Base-by-base conservation (phyloP, 352 stramenopile species). In the Phytophthora kernoviae region DNA sequence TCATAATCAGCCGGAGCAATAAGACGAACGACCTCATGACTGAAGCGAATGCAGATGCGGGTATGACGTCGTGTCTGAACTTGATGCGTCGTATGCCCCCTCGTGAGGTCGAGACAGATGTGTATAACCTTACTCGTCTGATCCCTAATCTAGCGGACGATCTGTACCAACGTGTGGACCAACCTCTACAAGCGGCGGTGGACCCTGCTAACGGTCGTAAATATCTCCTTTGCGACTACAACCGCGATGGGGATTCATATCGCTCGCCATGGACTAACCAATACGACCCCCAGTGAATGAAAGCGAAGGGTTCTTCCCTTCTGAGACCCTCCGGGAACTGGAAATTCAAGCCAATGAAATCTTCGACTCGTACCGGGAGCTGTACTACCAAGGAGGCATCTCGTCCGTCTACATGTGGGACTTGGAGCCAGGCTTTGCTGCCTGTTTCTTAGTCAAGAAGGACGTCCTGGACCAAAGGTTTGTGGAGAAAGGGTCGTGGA, bases 351-450 rank as follows among this genome's bases (percentile, higher is more conserved):
- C 91, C 11, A 99, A 99, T 71, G 92, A 98, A 74, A 91, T 99
- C 54, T 99, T 98, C 65, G 95, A 98, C 70, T 88, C 91, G 46
- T 99, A 99, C 74, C 77, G 91, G 15, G 90, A 98, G 70, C 77
- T 99, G 33, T 99, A 99, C 75, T 99, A 98, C 73, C 88, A 96
- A 56, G 87, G 90, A 10, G 92, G 91, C 37, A 85, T 96, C 45
- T 98, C 91, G 20, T 96, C 86, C 11, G 96, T 98, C 27, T 98
- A 98, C 78, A 94, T 98, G 75, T 98, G 96, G 96, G 94, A 98
- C 61, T 75, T 98, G 24, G 95, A 98, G 12, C 79, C 88, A 2
- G 91, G 88, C 37, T 98, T 98, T 73, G 93, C 90, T 0, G 93
- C 93, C 14, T 97, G 89, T 59, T 98, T 98, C 58, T 77, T 98